phyloP scores from a whole-genome alignment of 768 basidiomycete species.

The Guyanaporus albipodus region DNA sequence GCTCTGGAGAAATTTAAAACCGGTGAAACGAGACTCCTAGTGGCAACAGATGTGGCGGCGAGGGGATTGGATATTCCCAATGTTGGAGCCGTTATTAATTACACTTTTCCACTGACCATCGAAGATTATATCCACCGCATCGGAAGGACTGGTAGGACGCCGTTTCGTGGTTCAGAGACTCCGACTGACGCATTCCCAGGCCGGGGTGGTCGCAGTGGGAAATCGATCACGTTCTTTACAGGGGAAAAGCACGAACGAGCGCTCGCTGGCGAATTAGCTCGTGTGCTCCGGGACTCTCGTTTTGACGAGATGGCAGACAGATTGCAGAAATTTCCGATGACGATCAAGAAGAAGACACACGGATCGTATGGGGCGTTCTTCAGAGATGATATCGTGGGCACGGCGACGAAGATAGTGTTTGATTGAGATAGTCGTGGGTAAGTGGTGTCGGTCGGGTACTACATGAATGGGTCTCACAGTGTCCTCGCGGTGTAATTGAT shows the following conservation, averaged over 20 bases:
- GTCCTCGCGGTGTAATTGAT: constrained; percentile 10
- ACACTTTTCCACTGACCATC: constrained; percentile 95
- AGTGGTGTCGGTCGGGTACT: not conserved
- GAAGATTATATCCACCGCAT: constrained; percentile 93
- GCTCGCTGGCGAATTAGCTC: constrained; percentile 89
- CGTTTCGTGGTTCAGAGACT: not conserved
- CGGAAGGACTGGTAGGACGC: constrained; percentile 68
- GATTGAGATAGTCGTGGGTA: constrained; percentile 26
- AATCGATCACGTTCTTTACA: constrained; percentile 96
- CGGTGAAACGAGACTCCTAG: constrained; percentile 75
- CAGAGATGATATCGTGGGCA: constrained; percentile 55
- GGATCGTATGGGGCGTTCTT: constrained; percentile 87
- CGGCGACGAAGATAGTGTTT: constrained; percentile 78
- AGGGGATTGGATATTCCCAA: constrained; percentile 96
- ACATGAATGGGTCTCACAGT: constrained; percentile 4
- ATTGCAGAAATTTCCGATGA: constrained; percentile 88
- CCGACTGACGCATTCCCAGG: constrained; percentile 41
- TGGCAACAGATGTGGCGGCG: constrained; percentile 97
- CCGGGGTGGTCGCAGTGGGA: constrained; percentile 84
- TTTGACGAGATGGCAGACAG: constrained; percentile 61
- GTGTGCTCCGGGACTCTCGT: constrained; percentile 84
- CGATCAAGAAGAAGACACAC: constrained; percentile 95
- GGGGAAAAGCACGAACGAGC: constrained; percentile 82
- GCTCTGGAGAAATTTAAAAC: constrained; percentile 84
- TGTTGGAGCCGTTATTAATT: constrained; percentile 91